phyloP scores from a whole-genome alignment of 805 yeast genomes.

The Saccharomyces paradoxus region DNA sequence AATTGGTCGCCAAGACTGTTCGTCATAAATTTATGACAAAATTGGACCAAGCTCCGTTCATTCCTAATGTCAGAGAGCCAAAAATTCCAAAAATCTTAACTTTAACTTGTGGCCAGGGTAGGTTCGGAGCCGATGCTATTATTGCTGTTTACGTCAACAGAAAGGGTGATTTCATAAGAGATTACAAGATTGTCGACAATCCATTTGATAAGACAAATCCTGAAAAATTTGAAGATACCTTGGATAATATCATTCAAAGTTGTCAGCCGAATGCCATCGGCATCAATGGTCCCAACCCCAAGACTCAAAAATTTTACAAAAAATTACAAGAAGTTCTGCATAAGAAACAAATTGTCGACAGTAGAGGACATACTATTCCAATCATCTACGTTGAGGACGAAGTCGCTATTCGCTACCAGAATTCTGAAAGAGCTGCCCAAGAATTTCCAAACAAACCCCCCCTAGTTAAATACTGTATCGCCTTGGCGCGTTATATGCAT shows the following conservation, averaged over 20 bases:
- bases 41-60: constrained; percentile 88
- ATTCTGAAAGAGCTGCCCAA: constrained; percentile 60
- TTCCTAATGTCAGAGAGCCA: constrained; percentile 74
- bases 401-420: constrained; percentile 81
- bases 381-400: constrained; percentile 87
- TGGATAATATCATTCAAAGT: constrained; percentile 50
- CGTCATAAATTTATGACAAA: constrained; percentile 61
- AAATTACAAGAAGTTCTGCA: constrained; percentile 49
- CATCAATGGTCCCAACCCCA: constrained; percentile 78
- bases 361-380: constrained; percentile 50
- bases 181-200: constrained; percentile 67
- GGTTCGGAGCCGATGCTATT: constrained; percentile 71
- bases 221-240: constrained; percentile 56
- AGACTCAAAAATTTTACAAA: constrained; percentile 52
- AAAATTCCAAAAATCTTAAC: constrained; percentile 80
- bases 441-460: constrained; percentile 84
- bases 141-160: constrained; percentile 74
- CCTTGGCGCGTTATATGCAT: constrained; percentile 84
- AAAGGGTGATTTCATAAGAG: constrained; percentile 68
- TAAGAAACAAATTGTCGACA: constrained; percentile 46
- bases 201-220: constrained; percentile 44
- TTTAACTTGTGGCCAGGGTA: constrained; percentile 80
- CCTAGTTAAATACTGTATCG: constrained; percentile 75
- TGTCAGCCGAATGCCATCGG: constrained; percentile 85
- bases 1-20: constrained; percentile 57